phyloP scores from a whole-genome alignment of 495 filamentous ascomycete species.

The Penicillium diatomitis region DNA sequence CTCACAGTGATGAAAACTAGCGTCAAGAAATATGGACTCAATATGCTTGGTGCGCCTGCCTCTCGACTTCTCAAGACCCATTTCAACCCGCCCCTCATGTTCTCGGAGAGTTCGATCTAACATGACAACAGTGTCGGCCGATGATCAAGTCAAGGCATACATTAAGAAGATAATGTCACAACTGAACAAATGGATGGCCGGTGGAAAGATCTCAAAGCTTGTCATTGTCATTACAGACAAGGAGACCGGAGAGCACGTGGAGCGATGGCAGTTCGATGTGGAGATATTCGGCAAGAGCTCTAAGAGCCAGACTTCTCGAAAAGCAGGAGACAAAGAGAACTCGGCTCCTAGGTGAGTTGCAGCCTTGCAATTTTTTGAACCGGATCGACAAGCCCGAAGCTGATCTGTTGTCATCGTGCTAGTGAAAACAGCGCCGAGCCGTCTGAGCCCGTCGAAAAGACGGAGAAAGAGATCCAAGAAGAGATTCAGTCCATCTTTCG shows the following conservation, averaged over 20 bases:
- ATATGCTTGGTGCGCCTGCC: constrained; percentile 67
- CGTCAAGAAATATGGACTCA: constrained; percentile 98
- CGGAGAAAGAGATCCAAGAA: constrained; percentile 84
- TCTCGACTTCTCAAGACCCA: not conserved
- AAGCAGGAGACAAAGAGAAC: constrained; percentile 54
- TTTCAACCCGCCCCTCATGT: not conserved
- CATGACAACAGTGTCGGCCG: constrained; percentile 57
- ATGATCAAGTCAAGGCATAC: constrained; percentile 97
- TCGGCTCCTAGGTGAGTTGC: constrained; percentile 40
- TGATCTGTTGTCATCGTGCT: not conserved
- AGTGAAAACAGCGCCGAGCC: constrained; percentile 26
- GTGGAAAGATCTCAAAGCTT: constrained; percentile 91
- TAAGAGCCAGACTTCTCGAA: constrained; percentile 43
- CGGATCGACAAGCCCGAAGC: not conserved
- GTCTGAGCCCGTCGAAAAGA: constrained; percentile 54
- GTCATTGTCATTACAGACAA: constrained; percentile 94
- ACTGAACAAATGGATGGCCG: constrained; percentile 91
- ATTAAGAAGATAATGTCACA: constrained; percentile 98
- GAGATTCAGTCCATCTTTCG: constrained; percentile 95
- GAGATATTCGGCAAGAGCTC: constrained; percentile 57
- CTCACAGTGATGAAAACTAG: constrained; percentile 22
- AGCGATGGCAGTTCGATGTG: constrained; percentile 97
- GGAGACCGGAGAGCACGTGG: constrained; percentile 90
- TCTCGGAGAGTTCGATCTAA: constrained; percentile 5
- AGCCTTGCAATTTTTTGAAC: not conserved